Conservation (phyloP, 2,329 filamentous ascomycete genomes). For the Laburnicola sp. region DNA sequence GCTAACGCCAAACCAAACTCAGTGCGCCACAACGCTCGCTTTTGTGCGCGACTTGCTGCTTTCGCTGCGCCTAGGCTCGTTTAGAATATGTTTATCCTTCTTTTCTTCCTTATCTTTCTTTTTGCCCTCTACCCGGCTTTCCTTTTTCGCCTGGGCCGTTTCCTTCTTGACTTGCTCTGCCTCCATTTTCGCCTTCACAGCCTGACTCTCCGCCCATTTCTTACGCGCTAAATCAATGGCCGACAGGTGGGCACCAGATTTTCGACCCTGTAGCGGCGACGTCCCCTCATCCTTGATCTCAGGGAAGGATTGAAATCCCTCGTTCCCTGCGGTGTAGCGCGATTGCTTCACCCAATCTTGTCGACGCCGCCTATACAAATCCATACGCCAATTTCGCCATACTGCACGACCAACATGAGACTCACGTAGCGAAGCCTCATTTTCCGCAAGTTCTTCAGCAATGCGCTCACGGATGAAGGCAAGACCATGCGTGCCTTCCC, state of each 20-base stretch:
- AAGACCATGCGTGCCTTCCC: slow-evolving; percentile 64
- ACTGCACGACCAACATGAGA: slow-evolving; percentile 67
- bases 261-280: slow-evolving; percentile 20
- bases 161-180: slow-evolving; percentile 24
- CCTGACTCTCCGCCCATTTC: slow-evolving; percentile 55
- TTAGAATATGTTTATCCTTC: background rate
- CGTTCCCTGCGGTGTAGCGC: slow-evolving; percentile 56
- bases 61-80: slow-evolving; percentile 9
- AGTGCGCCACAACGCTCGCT: slow-evolving; percentile 18
- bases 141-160: slow-evolving; percentile 33
- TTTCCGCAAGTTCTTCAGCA: slow-evolving; percentile 62
- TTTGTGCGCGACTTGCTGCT: slow-evolving; percentile 31
- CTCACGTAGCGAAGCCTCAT: slow-evolving; percentile 65
- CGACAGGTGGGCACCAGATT: slow-evolving; percentile 34
- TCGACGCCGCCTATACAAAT: slow-evolving; percentile 66
- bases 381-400: slow-evolving; percentile 75
- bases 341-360: slow-evolving; percentile 66
- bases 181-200: slow-evolving; percentile 29
- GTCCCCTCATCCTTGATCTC: slow-evolving; percentile 43
- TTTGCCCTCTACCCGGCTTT: slow-evolving; percentile 19
- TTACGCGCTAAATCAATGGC: slow-evolving; percentile 61
- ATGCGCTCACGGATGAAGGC: slow-evolving; percentile 70
- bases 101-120: slow-evolving; percentile 1
- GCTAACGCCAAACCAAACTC: background rate
- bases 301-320: slow-evolving; percentile 55